Base-by-base conservation (phyloP, 169 alveolate species). In the Plasmodium chabaudi region DNA sequence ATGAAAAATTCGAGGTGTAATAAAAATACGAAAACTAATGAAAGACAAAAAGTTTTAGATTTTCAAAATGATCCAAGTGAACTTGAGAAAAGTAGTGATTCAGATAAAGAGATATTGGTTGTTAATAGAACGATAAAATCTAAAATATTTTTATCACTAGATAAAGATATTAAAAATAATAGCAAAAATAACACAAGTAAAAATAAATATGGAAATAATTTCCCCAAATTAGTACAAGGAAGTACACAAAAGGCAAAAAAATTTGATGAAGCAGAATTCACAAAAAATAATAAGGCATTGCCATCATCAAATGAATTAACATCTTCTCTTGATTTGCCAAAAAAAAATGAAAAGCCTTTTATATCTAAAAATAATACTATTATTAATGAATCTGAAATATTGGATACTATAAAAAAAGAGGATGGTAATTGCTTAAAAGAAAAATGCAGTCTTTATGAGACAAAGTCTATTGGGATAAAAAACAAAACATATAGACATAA, bases 101-200 rank as follows among this genome's bases (percentile, higher is more conserved):
- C 89, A 12, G 82, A 79, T 42, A 56, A 79, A 65, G 59, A 79
- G 12, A 79, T 79, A 53, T 25, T 64, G 39, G 89, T 79, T 17
- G 82, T 79, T 39, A 79, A 79, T 60, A 65, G 89, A 69, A 65
- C 9, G 34, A 64, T 79, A 25, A 79, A 79, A 39, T 79, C 89
- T 6, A 64, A 79, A 53, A 79, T 79, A 65, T 79, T 65, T 56
- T 42, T 79, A 13, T 57, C 49, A 3, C 42, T 79, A 0, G 42
- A 59, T 57, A 64, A 60, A 9, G 15, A 34, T 13, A 57, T 23
- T 13, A 79, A 65, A 17, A 60, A 19, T 15, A 34, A 65, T n/a
- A 51, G 4, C 39, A 61, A 61, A 47, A 75, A 69, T 55, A 63
- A n/a, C 21, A 13, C 9, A 15, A 46, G 44, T 21, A 79, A 27